These are phyloP conservation scores for Fusarium equiseti DNA, from an alignment of 2,329 filamentous ascomycete genomes.

Conservation along the genomic window DNA sequence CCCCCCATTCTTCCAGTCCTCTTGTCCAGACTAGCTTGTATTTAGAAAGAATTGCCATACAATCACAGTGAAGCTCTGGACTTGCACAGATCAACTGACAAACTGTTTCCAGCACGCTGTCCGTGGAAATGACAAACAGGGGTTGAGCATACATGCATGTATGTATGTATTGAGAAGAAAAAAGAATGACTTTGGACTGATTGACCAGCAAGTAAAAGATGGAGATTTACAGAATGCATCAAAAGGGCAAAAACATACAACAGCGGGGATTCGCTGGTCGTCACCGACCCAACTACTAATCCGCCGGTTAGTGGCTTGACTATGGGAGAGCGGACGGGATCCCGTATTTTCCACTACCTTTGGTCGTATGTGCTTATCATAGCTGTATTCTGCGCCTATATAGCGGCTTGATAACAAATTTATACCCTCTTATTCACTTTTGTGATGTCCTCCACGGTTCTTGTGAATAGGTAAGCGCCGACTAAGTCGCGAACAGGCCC, in stretches of 20 bases:
- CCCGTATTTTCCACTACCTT: constrained; percentile 8
- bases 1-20: accelerated
- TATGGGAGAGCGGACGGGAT: constrained; percentile 6
- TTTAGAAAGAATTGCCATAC: not conserved
- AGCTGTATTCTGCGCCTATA: accelerated
- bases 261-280: constrained; percentile 2
- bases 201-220: no score
- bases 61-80: not conserved
- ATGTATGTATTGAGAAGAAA: not conserved
- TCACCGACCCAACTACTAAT: constrained; percentile 7
- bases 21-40: not conserved
- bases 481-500: not conserved
- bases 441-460: no score
- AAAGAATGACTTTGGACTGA: not conserved
- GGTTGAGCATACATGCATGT: no score
- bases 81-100: no score
- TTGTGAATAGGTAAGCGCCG: not conserved
- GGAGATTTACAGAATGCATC: no score
- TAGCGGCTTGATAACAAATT: accelerated
- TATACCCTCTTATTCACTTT: not conserved
- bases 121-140: no score
- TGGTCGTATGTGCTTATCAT: not conserved
- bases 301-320: constrained; percentile 5
- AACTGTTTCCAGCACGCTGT: no score
- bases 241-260: not conserved